Percentiles rank a stretch among this genome's conserved stretches.
These are phyloP conservation scores for Glycine tomentella DNA, from an alignment of 306 rosid species.

Conservation along the genomic window DNA sequence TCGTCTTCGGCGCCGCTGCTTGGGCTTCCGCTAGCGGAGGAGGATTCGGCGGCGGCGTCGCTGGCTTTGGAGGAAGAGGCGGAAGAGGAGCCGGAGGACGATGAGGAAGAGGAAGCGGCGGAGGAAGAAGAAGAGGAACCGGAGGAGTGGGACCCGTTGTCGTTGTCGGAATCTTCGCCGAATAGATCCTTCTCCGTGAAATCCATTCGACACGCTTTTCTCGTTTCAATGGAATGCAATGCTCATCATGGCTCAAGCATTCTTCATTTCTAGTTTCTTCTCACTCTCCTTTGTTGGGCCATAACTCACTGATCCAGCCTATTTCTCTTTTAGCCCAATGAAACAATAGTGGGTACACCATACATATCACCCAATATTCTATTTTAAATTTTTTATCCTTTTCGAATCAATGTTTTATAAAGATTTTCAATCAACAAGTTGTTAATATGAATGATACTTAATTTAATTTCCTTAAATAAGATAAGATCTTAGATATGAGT, in stretches of 20 bases:
- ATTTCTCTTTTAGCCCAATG: background rate
- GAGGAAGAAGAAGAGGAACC: constrained; percentile 71
- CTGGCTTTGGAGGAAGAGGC: constrained; percentile 73
- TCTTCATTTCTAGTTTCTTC: background rate
- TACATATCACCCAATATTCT: no score
- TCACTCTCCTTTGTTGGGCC: background rate
- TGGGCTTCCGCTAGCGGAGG: constrained; percentile 61
- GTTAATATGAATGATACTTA: no score
- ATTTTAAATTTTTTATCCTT: no score
- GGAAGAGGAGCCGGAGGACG: constrained; percentile 66
- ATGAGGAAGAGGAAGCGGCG: constrained; percentile 55
- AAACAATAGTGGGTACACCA: background rate
- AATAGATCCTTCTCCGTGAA: constrained; percentile 76
- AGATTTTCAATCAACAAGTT: no score
- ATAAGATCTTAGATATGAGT: no score
- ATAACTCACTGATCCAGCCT: background rate
- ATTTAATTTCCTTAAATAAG: no score
- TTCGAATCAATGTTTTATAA: no score
- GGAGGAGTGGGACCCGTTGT: constrained; percentile 67
- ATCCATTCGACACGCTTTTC: constrained; percentile 55
- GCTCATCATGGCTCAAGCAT: background rate
- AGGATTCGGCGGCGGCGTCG: constrained; percentile 61
- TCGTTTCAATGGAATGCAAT: background rate
- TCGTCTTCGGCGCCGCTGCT: constrained; percentile 55
- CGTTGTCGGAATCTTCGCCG: constrained; percentile 73